A percentile compares a stretch with the other conserved stretches of the same genome.
These are phyloP conservation scores for Euptelea pleiosperma DNA, from an alignment of 164 flowering plant genomes.

Conservation along the genomic window DNA sequence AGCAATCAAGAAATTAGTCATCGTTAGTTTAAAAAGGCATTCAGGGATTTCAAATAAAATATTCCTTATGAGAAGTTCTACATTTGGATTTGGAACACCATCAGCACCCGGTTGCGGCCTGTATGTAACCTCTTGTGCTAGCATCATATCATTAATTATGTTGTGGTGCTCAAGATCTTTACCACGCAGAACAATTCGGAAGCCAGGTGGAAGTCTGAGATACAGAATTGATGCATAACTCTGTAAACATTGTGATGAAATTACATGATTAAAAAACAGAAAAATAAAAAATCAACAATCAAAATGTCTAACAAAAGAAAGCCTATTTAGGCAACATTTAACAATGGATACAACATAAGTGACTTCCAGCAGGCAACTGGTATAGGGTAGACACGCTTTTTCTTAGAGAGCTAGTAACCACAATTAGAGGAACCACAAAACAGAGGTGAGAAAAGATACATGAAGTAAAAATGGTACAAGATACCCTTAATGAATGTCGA, in stretches of 20 bases:
- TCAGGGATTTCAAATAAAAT: not conserved
- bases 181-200: conserved; percentile 77
- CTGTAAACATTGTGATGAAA: conserved; percentile 32
- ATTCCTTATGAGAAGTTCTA: conserved; percentile 18
- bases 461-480: not conserved
- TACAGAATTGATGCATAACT: conserved; percentile 87
- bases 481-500: conserved; percentile 78
- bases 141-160: conserved; percentile 87
- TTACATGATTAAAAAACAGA: not conserved
- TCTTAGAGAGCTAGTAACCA: too few relatives aligned
- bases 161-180: conserved; percentile 89
- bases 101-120: conserved; percentile 59
- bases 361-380: too few relatives aligned
- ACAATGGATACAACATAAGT: too few relatives aligned
- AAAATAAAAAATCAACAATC: not conserved
- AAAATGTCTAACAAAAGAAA: too few relatives aligned
- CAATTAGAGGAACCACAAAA: too few relatives aligned
- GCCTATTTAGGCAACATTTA: too few relatives aligned
- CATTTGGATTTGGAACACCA: conserved; percentile 49
- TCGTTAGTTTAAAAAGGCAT: not conserved
- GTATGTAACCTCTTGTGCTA: conserved; percentile 54
- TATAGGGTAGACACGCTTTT: too few relatives aligned
- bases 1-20: not conserved
- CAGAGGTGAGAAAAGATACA: not conserved
- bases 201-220: conserved; percentile 65